phyloP scores from a whole-genome alignment of 2,329 filamentous ascomycete genomes.

The Xylariaceae sp. region DNA sequence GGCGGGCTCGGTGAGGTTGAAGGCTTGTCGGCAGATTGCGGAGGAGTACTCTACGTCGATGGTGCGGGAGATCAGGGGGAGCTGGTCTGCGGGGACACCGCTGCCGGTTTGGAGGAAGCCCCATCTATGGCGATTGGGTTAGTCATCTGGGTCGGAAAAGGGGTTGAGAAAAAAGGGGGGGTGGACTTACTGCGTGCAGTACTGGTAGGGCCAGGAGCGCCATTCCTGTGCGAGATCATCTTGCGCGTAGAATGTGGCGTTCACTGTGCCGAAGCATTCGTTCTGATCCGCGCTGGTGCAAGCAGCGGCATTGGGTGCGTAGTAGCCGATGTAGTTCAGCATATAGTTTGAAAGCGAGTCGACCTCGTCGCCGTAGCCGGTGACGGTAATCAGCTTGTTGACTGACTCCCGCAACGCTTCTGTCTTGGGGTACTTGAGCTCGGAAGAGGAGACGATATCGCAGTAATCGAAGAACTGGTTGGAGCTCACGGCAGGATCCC shows the following conservation, averaged over 20 bases:
- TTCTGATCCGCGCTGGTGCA: constrained; percentile 31
- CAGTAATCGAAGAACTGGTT: constrained; percentile 45
- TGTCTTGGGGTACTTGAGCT: constrained; percentile 39
- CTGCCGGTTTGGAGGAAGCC: constrained; percentile 73
- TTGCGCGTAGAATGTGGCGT: constrained; percentile 33
- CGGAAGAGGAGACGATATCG: constrained; percentile 39
- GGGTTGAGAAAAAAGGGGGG: neutral
- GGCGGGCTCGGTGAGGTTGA: constrained; percentile 61
- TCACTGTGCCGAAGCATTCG: constrained; percentile 35
- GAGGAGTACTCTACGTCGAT: constrained; percentile 59
- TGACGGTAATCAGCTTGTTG: constrained; percentile 37
- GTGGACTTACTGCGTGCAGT: constrained; percentile 47
- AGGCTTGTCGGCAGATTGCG: constrained; percentile 59
- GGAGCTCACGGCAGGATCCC: constrained; percentile 45
- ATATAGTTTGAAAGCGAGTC: constrained; percentile 39
- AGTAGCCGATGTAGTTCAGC: constrained; percentile 49
- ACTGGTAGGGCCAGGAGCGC: constrained; percentile 49
- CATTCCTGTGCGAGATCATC: constrained; percentile 38
- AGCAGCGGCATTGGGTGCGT: constrained; percentile 27
- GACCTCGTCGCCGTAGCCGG: constrained; percentile 38
- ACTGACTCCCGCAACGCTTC: constrained; percentile 34
- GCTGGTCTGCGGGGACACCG: constrained; percentile 56
- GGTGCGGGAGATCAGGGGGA: constrained; percentile 67
- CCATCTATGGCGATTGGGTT: constrained; percentile 48
- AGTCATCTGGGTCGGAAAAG: neutral